Percentiles rank a stretch among this genome's conserved stretches.
phyloP scores from a whole-genome alignment of 1,139 yeast species.

The Kluyveromyces sp. region DNA sequence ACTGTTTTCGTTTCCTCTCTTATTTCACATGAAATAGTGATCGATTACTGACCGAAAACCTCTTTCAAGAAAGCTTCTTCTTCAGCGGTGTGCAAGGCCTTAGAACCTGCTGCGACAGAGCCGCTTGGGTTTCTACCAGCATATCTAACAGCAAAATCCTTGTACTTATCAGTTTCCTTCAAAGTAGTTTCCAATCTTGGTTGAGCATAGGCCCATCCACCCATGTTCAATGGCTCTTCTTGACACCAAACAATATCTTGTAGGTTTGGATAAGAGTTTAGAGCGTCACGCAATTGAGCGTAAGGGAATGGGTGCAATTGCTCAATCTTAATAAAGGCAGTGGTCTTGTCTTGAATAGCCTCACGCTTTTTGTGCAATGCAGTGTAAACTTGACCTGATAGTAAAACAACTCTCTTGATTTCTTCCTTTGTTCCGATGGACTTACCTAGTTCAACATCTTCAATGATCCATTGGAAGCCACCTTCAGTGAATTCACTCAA shows the following conservation, averaged over 20 bases:
- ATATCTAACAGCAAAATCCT: slow-evolving; percentile 57
- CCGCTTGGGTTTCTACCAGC: slow-evolving; percentile 99
- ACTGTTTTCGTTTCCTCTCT: too few species aligned
- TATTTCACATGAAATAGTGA: too few species aligned
- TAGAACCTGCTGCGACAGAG: slow-evolving; percentile 96
- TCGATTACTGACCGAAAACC: slow-evolving; percentile 41
- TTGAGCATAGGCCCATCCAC: slow-evolving; percentile 68
- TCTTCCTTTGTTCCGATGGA: slow-evolving; percentile 70
- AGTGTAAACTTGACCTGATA: slow-evolving; percentile 92
- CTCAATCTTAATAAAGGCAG: slow-evolving; percentile 86
- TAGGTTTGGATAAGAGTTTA: slow-evolving; percentile 71
- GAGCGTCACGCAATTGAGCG: slow-evolving; percentile 81
- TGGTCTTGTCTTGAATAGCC: slow-evolving; percentile 61
- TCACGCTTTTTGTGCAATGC: slow-evolving; percentile 87
- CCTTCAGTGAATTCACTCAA: slow-evolving; percentile 84
- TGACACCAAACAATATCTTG: slow-evolving; percentile 95
- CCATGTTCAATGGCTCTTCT: slow-evolving; percentile 99
- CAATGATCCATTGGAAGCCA: slow-evolving; percentile 92
- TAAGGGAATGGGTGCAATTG: slow-evolving; percentile 99
- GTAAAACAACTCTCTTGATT: slow-evolving; percentile 77
- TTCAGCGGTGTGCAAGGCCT: slow-evolving; percentile 80
- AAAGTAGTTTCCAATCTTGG: slow-evolving; percentile 79
- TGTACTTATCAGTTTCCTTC: slow-evolving; percentile 63
- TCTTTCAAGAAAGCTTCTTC: slow-evolving; percentile 81
- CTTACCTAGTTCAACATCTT: slow-evolving; percentile 78